phyloP scores from a whole-genome alignment of 2,329 filamentous ascomycete genomes.

The Leptographium radiaticola region DNA sequence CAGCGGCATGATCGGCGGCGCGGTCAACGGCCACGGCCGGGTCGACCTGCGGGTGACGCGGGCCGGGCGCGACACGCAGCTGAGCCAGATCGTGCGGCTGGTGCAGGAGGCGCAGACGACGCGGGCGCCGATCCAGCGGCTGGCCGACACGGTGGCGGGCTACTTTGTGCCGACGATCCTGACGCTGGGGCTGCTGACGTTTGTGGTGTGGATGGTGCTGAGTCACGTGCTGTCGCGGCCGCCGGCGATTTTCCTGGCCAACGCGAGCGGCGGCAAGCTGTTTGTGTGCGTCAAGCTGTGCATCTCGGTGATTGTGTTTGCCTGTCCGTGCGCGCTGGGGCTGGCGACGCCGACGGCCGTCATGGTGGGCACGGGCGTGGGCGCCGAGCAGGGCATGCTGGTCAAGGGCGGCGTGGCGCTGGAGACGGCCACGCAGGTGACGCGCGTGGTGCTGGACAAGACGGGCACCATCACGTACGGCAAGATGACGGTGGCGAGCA shows the following conservation, averaged over 20 bases:
- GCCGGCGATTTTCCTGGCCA: constrained; percentile 75
- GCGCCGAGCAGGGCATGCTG: constrained; percentile 91
- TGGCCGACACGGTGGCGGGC: constrained; percentile 82
- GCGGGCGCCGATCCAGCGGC: constrained; percentile 82
- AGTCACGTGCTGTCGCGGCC: constrained; percentile 74
- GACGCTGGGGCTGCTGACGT: constrained; percentile 70
- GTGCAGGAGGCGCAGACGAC: constrained; percentile 95
- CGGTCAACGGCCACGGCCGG: constrained; percentile 86
- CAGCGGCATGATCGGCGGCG: constrained; percentile 73
- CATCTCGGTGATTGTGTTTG: constrained; percentile 97
- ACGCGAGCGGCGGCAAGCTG: constrained; percentile 73
- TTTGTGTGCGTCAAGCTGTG: constrained; percentile 97
- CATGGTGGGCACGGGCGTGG: constrained; percentile 97
- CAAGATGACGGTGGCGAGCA: constrained; percentile 81
- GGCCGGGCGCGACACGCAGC: constrained; percentile 86
- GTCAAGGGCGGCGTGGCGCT: constrained; percentile 91
- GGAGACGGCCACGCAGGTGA: constrained; percentile 81
- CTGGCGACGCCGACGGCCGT: constrained; percentile 92
- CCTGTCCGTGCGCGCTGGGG: constrained; percentile 92
- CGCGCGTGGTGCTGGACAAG: constrained; percentile 86
- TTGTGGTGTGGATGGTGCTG: constrained; percentile 85
- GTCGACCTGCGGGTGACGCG: constrained; percentile 87
- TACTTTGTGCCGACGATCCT: constrained; percentile 91
- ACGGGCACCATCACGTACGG: constrained; percentile 90
- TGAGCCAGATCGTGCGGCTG: constrained; percentile 96